A percentile compares a stretch with the other conserved stretches of the same genome.
Evolutionary conservation across 352 stramenopile genomes (phyloP).

Genomic region (Phytophthora europaea): DNA sequence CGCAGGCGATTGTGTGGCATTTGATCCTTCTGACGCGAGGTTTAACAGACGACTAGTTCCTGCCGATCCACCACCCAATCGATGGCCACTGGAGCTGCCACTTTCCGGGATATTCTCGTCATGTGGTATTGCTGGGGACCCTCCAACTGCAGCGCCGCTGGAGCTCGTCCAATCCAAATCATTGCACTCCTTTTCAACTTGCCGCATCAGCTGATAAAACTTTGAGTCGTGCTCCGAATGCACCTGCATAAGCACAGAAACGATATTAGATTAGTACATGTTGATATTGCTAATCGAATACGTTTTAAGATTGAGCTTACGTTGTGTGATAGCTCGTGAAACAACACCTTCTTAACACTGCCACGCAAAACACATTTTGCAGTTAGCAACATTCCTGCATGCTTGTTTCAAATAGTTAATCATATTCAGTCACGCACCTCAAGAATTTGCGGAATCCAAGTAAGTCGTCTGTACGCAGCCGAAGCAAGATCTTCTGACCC

Average conservation of each 20-base stretch:
- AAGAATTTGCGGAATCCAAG: constrained; percentile 93
- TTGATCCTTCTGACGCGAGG: not conserved
- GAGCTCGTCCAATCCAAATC: constrained; percentile 79
- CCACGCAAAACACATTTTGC: not conserved
- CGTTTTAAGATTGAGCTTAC: constrained; percentile 44
- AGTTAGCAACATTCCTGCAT: not conserved
- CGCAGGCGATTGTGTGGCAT: not conserved
- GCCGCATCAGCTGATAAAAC: constrained; percentile 87
- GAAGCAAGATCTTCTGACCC: constrained; percentile 94
- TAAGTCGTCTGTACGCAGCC: constrained; percentile 96
- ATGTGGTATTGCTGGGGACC: constrained; percentile 20
- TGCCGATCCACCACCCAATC: constrained; percentile 50
- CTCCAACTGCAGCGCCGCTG: constrained; percentile 49
- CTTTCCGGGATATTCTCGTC: constrained; percentile 21
- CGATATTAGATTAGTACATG: not conserved
- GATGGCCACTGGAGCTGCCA: constrained; percentile 27
- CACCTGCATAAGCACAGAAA: constrained; percentile 42
- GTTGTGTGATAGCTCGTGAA: constrained; percentile 96
- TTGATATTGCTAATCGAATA: not conserved
- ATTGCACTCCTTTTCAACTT: constrained; percentile 78
- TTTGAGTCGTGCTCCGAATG: constrained; percentile 83
- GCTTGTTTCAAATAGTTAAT: not conserved
- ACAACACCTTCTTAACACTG: constrained; percentile 95
- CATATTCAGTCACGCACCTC: constrained; percentile 47
- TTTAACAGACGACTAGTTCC: constrained; percentile 43